Conservation (phyloP, 176 grass and related monocot species). For the Aegilops sharonensis region DNA sequence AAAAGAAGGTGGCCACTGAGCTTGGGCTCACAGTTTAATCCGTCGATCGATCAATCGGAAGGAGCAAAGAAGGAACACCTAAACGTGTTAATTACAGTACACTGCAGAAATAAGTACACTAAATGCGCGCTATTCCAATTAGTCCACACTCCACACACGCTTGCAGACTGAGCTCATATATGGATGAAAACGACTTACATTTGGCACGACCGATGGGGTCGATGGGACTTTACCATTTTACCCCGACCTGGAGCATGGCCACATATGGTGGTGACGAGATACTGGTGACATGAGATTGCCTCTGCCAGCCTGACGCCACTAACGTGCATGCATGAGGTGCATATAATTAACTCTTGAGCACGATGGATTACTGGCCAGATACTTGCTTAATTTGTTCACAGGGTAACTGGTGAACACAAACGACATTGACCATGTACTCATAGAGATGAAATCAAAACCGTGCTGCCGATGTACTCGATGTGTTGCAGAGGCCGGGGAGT, state of each 20-base stretch:
- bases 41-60: background rate
- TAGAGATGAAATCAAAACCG: background rate
- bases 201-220: background rate
- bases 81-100: background rate
- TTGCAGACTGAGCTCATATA: background rate
- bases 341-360: background rate
- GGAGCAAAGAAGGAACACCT: background rate
- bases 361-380: background rate
- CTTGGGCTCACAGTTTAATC: background rate
- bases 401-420: conserved; percentile 2
- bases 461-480: background rate
- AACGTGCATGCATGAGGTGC: background rate
- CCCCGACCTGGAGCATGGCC: background rate
- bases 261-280: background rate
- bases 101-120: background rate
- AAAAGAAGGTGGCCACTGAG: background rate
- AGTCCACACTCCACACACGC: background rate
- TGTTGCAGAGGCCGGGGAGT: too few relatives aligned
- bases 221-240: background rate
- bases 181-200: background rate
- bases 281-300: conserved; percentile 10
- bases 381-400: background rate
- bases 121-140: background rate
- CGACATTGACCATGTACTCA: background rate
- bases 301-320: background rate